Evolutionary conservation across 257 asterid species (phyloP).

Genomic region (Solanum gracilifrons): DNA sequence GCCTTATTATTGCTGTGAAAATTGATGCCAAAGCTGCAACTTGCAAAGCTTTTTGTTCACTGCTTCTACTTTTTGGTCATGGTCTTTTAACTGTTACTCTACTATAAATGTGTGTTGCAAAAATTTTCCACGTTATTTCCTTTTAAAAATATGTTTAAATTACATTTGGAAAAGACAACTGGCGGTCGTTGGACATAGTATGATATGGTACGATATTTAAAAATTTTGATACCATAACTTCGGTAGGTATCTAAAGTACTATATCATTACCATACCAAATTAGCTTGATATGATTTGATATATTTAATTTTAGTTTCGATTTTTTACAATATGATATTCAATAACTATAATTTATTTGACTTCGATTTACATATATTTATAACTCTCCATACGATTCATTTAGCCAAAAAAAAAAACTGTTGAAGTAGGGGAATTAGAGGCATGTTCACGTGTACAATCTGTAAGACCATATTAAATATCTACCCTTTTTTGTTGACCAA

Average conservation of each 20-base stretch:
- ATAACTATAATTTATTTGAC: no score
- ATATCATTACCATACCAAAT: no score
- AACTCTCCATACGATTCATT: no score
- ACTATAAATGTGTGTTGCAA: not conserved
- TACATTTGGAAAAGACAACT: not conserved
- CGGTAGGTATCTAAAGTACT: no score
- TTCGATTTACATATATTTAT: no score
- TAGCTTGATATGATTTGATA: no score
- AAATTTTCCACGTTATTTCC: not conserved
- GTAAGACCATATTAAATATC: not conserved
- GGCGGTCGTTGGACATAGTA: not conserved
- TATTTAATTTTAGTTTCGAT: no score
- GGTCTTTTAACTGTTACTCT: not conserved
- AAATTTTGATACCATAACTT: no score
- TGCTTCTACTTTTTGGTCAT: not conserved
- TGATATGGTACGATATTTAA: no score
- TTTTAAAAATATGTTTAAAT: not conserved
- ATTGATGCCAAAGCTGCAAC: not conserved
- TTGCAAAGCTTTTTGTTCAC: not conserved
- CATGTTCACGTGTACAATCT: not conserved
- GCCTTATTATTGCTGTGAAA: not conserved
- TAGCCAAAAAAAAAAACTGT: not conserved
- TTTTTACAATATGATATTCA: no score
- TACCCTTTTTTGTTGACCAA: not conserved
- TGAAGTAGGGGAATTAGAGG: not conserved